A percentile compares a stretch with the other conserved stretches of the same genome.
phyloP scores from a whole-genome alignment of 179 eudicot genomes.

The Silene noctiflora region DNA sequence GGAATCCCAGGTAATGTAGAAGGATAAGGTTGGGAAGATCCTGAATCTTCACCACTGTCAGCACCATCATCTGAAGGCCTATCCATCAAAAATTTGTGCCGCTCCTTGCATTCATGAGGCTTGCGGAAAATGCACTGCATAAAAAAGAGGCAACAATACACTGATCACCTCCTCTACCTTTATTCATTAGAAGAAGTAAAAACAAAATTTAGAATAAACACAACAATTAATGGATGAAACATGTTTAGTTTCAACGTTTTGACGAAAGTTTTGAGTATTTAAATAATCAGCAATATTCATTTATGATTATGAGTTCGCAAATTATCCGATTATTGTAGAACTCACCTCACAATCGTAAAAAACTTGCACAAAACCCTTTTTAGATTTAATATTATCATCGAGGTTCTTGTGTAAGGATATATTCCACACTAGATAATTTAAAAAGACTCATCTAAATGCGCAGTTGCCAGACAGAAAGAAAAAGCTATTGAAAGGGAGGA shows the following conservation, averaged over 20 bases:
- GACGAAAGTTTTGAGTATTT: background rate
- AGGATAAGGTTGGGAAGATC: slow-evolving; percentile 92
- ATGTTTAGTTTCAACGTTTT: background rate
- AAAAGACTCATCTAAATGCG: slow-evolving; percentile 12
- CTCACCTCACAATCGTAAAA: background rate
- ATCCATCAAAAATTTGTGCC: slow-evolving; percentile 67
- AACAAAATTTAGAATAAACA: background rate
- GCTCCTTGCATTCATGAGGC: slow-evolving; percentile 90
- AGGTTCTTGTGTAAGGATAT: background rate
- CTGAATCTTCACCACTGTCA: slow-evolving; percentile 95
- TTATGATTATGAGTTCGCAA: background rate
- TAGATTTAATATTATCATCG: slow-evolving; percentile 1
- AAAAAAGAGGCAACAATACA: slow-evolving; percentile 7
- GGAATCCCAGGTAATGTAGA: slow-evolving; percentile 98
- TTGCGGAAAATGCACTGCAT: slow-evolving; percentile 75
- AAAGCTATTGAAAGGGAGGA: background rate
- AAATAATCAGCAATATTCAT: background rate
- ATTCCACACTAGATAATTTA: background rate
- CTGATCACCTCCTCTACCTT: slow-evolving; percentile 11
- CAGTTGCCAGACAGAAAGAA: background rate
- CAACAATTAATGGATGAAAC: background rate
- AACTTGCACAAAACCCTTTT: background rate
- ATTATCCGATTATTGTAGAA: background rate
- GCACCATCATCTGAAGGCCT: slow-evolving; percentile 79
- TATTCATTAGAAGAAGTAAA: slow-evolving; percentile 7